Conservation (phyloP, 768 basidiomycete genomes). For the Gyrodon lividus region DNA sequence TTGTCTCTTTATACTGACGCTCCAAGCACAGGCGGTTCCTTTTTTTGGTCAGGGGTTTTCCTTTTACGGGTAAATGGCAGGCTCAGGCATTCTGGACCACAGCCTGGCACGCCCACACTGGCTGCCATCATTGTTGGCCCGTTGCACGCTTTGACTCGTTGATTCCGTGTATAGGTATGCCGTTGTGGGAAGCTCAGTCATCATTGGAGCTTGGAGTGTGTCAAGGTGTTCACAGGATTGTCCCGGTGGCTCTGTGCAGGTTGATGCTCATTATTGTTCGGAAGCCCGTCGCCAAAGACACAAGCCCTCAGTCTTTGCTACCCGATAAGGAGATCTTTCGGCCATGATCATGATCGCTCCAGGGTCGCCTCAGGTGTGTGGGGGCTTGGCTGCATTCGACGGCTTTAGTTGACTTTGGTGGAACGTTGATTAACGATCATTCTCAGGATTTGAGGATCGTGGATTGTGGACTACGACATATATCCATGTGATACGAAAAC, state of each 20-base stretch:
- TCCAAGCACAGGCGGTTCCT: conserved; percentile 2
- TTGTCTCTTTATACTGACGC: conserved; percentile 23
- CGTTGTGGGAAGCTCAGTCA: conserved; percentile 3
- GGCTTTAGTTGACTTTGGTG: background rate
- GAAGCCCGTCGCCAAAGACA: background rate
- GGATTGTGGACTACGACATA: conserved; percentile 9
- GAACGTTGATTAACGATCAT: background rate
- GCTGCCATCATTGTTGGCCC: background rate
- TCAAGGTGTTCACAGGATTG: background rate
- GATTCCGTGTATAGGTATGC: background rate
- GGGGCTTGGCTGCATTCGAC: conserved; percentile 1
- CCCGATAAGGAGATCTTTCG: background rate
- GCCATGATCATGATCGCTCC: conserved; percentile 1
- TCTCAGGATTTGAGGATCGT: background rate
- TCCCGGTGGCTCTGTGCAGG: background rate
- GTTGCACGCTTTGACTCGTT: conserved; percentile 21
- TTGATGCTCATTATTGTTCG: background rate
- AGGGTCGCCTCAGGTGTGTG: conserved; percentile 4
- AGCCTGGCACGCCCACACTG: conserved; percentile 11
- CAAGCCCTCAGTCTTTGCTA: background rate
- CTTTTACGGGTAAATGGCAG: conserved; percentile 20
- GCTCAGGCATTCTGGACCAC: conserved; percentile 10
- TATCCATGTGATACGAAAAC: conserved; percentile 7
- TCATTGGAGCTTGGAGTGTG: background rate
- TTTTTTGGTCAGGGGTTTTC: conserved; percentile 22